Base-by-base conservation (phyloP, 208 protist genomes). In the Endotrypanum monterogeii region DNA sequence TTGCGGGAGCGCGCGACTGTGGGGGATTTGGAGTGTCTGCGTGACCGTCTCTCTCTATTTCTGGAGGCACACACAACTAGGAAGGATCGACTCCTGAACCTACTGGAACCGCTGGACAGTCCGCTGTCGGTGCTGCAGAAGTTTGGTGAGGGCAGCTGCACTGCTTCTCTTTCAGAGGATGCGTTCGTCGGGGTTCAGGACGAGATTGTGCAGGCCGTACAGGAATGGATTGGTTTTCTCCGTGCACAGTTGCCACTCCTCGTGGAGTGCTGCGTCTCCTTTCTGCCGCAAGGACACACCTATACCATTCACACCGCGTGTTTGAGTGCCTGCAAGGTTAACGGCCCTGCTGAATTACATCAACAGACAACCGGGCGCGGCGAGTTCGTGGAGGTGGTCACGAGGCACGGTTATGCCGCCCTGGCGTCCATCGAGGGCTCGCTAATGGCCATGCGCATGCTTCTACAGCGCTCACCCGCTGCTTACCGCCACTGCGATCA, bases 171-270 rank as follows among this genome's bases (percentile, higher is more conserved):
- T 5, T 52, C 68, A 1, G 16, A 32, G 0, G 67, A 76, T 58
- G 44, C 73, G 25, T 30, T 91, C 6, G 52, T 74, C 0, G 55
- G 67, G 52, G 54, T 71, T 35, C 83, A 87, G 41, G 61, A 71
- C 14, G 68, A 85, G 56, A 71, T 88, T 25, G 51, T 94, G 52
- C 73, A 75, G 54, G 79, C 60, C 25, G 14, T 90, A 18, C 46
- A 80, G 30, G 75, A 81, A 71, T 94, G 90, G 90, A 46, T 94
- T 3, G 71, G 69, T 2, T 71, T 93, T 20, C 35, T 96, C 11
- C 84, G 83, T 20, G 52, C 82, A 46, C 87, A 96, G 71, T 25
- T 79, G 28, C 82, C 87, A 11, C 80, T 94, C 14, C 55, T 96
- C 2, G 74, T 94, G 4, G 86, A 94, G 58, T 83, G 83, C 57